Evolutionary conservation across 2,329 filamentous ascomycete genomes (phyloP), one percentile per base, ranked within the genome.

Genomic region (Trichophyton equinum): DNA sequence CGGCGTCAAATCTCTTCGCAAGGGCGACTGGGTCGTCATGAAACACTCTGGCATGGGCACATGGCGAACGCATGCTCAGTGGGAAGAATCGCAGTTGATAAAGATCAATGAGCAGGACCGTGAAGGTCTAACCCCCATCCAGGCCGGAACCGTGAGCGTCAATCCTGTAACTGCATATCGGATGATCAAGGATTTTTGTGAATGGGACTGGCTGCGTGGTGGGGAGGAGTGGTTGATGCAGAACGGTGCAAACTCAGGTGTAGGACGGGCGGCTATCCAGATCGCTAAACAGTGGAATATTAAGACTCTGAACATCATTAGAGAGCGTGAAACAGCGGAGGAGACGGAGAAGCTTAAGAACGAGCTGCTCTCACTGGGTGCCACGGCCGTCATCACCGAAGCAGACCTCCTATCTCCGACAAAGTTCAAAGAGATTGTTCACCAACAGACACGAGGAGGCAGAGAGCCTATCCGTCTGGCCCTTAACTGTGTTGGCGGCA

Each of bases 151-250:
- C 0, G 88, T 96, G 40, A 86, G 83, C 64, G 88, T 99, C 47
- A 99, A 99, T 73, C 94, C 94, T 1, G 91, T 89, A 73, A 95
- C 91, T 1, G 94, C 94, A 1, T 97, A 95, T 76, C 84, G 91
- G 60, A 95, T 99, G 85, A 81, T 99, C 62, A 84, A 85, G 61
- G 88, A 92, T 71, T 96, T 92, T 57, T 79, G 78, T 61, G 78
- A 74, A 25, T 77, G 79, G 66, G 71, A 77, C 3, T 74, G 86
- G 69, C 71, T 81, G 60, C 73, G 74, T 8, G 65, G 68, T 30
- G 82, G 84, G n/a, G 88, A 91, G 60, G 87, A 95, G 61, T 99
- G 92, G 91, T 89, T 96, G 71, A 85, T 99, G 55, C 94, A 99
- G 75, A 99, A 99, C 72, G 94, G 92, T 6, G 94, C 92, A 44